Evolutionary conservation across 1,284 basidiomycete genomes (phyloP).

Genomic region (Ustilago tritici): DNA sequence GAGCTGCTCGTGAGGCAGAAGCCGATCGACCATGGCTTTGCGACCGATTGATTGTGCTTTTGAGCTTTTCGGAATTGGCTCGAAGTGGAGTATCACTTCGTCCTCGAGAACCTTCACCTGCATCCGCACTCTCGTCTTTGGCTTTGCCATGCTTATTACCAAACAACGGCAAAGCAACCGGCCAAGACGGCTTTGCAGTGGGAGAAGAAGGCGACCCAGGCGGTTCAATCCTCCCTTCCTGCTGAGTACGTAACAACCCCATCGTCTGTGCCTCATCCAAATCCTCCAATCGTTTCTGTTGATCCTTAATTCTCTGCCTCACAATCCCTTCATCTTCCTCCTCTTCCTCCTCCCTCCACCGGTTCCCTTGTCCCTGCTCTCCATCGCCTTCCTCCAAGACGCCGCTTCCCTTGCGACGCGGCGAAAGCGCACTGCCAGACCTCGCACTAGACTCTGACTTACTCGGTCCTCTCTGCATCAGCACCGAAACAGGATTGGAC

Average conservation of each 20-base stretch:
- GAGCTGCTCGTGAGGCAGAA: conserved; percentile 25
- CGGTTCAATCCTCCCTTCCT: conserved; percentile 42
- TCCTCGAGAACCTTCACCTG: conserved; percentile 5
- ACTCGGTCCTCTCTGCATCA: conserved; percentile 18
- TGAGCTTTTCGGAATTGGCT: conserved; percentile 31
- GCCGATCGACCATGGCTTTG: conserved; percentile 27
- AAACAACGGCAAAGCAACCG: conserved; percentile 36
- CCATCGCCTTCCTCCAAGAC: conserved; percentile 9
- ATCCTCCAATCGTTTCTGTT: conserved; percentile 39
- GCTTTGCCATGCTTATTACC: conserved; percentile 15
- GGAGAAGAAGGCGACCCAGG: conserved; percentile 16
- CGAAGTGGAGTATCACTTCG: conserved; percentile 14
- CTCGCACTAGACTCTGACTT: conserved; percentile 5
- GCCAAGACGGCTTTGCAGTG: conserved; percentile 16
- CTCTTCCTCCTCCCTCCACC: conserved; percentile 18
- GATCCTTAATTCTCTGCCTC: conserved; percentile 33
- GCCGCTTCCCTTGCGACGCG: conserved; percentile 10
- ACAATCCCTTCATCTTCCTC: conserved; percentile 36
- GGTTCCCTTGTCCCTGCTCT: background rate
- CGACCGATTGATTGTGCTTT: background rate
- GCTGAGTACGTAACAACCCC: conserved; percentile 36
- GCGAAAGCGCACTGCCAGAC: background rate
- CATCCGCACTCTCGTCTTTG: background rate
- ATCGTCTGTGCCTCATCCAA: conserved; percentile 45
- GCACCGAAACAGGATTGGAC: background rate